A percentile compares a stretch with the other conserved stretches of the same genome.
Evolutionary conservation across 805 yeast species (phyloP).

Genomic region (Metschnikowia aberdeeniae): DNA sequence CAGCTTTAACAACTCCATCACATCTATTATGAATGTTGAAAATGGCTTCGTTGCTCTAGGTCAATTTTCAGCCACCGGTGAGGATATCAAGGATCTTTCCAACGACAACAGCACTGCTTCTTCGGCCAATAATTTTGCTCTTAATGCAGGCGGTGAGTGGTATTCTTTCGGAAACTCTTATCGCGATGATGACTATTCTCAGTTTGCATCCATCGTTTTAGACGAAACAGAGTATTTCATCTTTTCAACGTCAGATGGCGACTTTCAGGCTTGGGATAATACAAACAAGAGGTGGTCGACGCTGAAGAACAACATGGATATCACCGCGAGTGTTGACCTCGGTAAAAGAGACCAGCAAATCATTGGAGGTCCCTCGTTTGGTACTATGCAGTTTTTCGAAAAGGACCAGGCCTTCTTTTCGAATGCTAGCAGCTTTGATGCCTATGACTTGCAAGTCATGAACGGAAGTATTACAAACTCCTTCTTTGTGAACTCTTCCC

Average conservation of each 20-base stretch:
- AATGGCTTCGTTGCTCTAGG: constrained; percentile 30
- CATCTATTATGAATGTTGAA: constrained; percentile 19
- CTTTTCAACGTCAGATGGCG: constrained; percentile 26
- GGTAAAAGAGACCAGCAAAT: constrained; percentile 25
- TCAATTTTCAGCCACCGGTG: constrained; percentile 24
- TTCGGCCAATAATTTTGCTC: constrained; percentile 33
- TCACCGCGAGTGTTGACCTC: constrained; percentile 25
- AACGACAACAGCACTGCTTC: constrained; percentile 22
- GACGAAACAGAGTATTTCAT: constrained; percentile 39
- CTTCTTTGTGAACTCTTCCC: constrained; percentile 44
- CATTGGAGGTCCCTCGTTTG: constrained; percentile 33
- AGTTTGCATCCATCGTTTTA: constrained; percentile 34
- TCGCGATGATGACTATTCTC: constrained; percentile 21
- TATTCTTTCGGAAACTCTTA: constrained; percentile 37
- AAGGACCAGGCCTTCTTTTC: constrained; percentile 24
- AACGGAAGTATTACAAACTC: constrained; percentile 28
- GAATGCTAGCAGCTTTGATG: constrained; percentile 20
- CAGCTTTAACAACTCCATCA: constrained; percentile 27
- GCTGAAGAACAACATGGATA: constrained; percentile 22
- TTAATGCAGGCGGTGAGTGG: constrained; percentile 39
- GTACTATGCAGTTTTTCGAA: constrained; percentile 29
- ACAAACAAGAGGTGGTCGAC: constrained; percentile 33
- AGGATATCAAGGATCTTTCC: constrained; percentile 23
- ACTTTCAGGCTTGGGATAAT: constrained; percentile 40
- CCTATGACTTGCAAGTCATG: constrained; percentile 23